Conservation (phyloP, 2,329 filamentous ascomycete genomes). For the Aspergillus pseudotamarii region DNA sequence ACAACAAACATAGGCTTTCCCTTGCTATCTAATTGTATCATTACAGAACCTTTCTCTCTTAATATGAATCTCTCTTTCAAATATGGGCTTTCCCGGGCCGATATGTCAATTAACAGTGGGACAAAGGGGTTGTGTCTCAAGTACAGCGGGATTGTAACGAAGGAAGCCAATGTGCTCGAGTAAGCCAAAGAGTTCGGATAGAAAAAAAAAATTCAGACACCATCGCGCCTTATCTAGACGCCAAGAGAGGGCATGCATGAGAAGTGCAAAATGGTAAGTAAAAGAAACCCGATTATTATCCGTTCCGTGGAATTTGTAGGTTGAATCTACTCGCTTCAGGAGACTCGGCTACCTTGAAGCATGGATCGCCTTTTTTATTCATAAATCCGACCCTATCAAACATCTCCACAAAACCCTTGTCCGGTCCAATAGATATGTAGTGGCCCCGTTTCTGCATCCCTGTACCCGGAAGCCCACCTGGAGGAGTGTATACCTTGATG, state of each 20-base stretch:
- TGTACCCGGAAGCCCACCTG: constrained; percentile 32
- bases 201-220: background rate
- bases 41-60: background rate
- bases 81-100: background rate
- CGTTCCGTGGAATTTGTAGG: background rate
- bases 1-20: background rate
- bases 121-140: background rate
- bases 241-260: constrained; percentile 2
- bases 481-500: constrained; percentile 51
- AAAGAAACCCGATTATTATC: background rate
- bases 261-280: background rate
- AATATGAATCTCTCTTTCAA: background rate
- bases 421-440: constrained; percentile 30
- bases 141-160: background rate
- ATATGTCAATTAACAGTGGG: background rate
- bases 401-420: constrained; percentile 42
- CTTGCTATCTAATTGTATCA: background rate
- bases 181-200: background rate
- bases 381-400: constrained; percentile 42
- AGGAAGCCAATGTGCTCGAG: background rate
- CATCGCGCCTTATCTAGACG: background rate
- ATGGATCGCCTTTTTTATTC: constrained; percentile 30
- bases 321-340: constrained; percentile 14
- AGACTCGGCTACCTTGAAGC: constrained; percentile 31
- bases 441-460: constrained; percentile 30